Evolutionary conservation across 2,329 filamentous ascomycete genomes (phyloP), one percentile per base, ranked within the genome.

Genomic region (Intubia oerlemansii): DNA sequence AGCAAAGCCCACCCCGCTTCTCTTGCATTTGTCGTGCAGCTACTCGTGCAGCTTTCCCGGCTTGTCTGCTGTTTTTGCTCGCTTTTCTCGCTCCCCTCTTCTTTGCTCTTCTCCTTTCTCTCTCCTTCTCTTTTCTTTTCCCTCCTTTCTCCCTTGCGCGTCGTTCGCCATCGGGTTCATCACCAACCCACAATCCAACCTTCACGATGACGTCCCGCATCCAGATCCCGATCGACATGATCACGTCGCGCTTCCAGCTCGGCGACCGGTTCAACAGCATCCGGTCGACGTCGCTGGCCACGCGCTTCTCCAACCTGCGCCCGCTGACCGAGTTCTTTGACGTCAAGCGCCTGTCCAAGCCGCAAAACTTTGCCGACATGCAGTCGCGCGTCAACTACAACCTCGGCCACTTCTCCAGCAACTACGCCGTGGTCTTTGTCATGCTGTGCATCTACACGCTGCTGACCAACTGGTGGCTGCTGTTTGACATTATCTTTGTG

Each of bases 331-430:
- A 98, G 55, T 98, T 98, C 56, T 65, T 93, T 52, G 84, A 95
- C 54, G 53, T 95, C 56, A 93, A 93, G 69, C 81, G 84, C 41
- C 45, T 98, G 32, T 91, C 81, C 40, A 98, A 95, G 59, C 88
- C 88, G 17, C 68, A 67, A 47, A 90, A 90, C 58, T 93, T 95
- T 30, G 42, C 27, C 39, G 84, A 93, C 52, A 70, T 81, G 38
- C 85, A 95, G 54, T 82, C 75, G 42, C 72, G 85, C 39, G 73
- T 92, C 57, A 91, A 90, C 62, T 93, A 93, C 72, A 98, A 98
- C 54, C 58, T 98, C 39, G 71, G 77, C 50, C 77, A 95, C 60
- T 98, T 91, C 63, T 90, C 82, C 37, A 93, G 81, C 74, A 98
- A 98, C 62, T 98, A 98, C 66, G 76, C 78, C 41, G 75, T 78